Base-by-base conservation (phyloP, 768 basidiomycete genomes). In the Guyanaporus albipodus region DNA sequence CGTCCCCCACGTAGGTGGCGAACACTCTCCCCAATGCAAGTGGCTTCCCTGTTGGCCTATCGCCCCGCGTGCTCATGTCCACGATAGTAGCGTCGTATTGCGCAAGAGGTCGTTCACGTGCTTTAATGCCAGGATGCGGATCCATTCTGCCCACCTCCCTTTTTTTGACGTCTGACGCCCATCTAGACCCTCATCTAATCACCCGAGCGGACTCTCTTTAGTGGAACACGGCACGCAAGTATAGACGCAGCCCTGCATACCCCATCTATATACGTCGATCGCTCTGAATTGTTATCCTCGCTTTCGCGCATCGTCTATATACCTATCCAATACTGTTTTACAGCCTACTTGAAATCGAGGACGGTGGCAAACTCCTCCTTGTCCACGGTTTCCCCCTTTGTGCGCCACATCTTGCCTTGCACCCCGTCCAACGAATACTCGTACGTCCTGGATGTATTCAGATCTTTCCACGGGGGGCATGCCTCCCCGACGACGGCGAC, bases 351-450 rank as follows among this genome's bases (percentile, higher is more conserved):
- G 19, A 60, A 40, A 41, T 59, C 54, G 18, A 26, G 4, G 12
- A 59, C 44, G 26, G 49, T 21, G 7, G 46, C 50, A 19, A 53
- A 49, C 22, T 42, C 34, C 8, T 50, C 46, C 31, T 26, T 26
- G 15, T 49, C 50, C 12, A 40, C 14, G 10, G 12, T 39, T 18
- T 38, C 48, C 32, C 41, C 31, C 28, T 42, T 39, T 1, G 49
- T 59, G 8, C 38, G 32, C 50, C 48, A 62, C 2, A 59, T n/a
- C 37, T 31, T 48, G 2, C 59, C 57, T 5, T 39, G 22, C 38
- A 42, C 33, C 28, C 38, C 53, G 18, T 55, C 53, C n/a, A 61
- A 27, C 8, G 29, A 7, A 12, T 48, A 48, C 17, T 46, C 44
- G 21, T 59, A 41, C 4, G 34, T 27, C 2, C 40, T 41, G 0